Conservation (phyloP, 768 basidiomycete species). For the Tephrocybe sp. region DNA sequence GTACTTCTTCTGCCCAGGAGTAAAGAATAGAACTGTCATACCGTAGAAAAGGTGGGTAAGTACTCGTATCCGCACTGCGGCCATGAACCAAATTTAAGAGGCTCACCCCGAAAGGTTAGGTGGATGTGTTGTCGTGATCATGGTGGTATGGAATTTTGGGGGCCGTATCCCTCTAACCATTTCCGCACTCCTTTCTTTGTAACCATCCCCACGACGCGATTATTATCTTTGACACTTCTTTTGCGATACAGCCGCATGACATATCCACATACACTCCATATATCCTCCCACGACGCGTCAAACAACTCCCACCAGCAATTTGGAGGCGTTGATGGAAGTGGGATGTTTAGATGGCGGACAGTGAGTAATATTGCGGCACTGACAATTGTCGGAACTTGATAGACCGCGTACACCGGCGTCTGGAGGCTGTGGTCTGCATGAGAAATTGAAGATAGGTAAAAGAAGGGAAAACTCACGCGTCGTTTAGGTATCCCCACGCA, state of each 20-base stretch:
- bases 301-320: slow-evolving; percentile 94
- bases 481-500: slow-evolving; percentile 96
- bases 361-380: slow-evolving; percentile 87
- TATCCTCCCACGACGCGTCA: slow-evolving; percentile 87
- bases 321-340: slow-evolving; percentile 70
- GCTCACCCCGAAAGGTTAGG: background rate
- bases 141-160: background rate
- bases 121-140: background rate
- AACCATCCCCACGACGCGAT: slow-evolving; percentile 55
- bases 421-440: slow-evolving; percentile 62
- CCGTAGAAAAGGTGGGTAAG: background rate
- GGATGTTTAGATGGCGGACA: slow-evolving; percentile 65
- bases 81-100: background rate
- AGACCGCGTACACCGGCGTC: slow-evolving; percentile 89
- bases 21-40: too few species aligned
- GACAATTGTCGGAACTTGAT: slow-evolving; percentile 88
- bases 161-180: slow-evolving; percentile 69
- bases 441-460: background rate
- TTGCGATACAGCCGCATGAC: slow-evolving; percentile 79
- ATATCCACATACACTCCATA: slow-evolving; percentile 82
- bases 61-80: background rate
- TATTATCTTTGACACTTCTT: slow-evolving; percentile 45
- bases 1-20: too few species aligned
- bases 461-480: slow-evolving; percentile 64
- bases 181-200: slow-evolving; percentile 77